A percentile compares a stretch with the other conserved stretches of the same genome.
These are phyloP conservation scores for Citrus mangshanensis DNA, from an alignment of 345 rosid genomes.

Conservation along the genomic window DNA sequence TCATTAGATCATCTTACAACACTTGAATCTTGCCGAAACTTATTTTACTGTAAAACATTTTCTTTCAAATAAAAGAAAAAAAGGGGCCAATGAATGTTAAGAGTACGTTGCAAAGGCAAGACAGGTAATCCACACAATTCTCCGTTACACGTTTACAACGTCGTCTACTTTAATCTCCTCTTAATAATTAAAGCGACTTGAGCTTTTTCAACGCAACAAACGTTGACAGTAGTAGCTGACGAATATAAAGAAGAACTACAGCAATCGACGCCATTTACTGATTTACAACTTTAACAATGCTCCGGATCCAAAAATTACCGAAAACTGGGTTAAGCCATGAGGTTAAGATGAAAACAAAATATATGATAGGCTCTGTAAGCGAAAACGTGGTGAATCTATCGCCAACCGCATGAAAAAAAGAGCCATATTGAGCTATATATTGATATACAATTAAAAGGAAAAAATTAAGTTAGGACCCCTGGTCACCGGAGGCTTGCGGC, in stretches of 20 bases:
- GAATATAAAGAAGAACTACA: not conserved
- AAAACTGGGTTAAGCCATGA: not conserved
- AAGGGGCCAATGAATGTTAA: too few relatives aligned
- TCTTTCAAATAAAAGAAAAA: too few relatives aligned
- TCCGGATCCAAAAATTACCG: not conserved
- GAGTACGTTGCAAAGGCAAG: too few relatives aligned
- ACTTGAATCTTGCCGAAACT: too few relatives aligned
- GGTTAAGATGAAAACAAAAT: not conserved
- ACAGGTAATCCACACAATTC: too few relatives aligned
- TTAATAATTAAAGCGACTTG: too few relatives aligned
- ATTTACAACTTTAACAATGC: not conserved
- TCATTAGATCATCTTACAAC: too few relatives aligned
- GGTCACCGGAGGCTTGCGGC: not conserved
- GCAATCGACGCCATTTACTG: not conserved
- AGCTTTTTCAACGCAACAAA: not conserved
- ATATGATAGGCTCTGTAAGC: not conserved
- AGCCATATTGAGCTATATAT: not conserved
- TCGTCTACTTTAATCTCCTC: too few relatives aligned
- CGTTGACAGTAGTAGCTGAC: too few relatives aligned
- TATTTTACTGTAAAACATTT: too few relatives aligned
- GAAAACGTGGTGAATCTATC: not conserved
- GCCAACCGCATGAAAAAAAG: not conserved
- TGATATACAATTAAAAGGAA: not conserved
- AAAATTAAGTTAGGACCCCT: not conserved
- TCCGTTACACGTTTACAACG: too few relatives aligned